phyloP scores from a whole-genome alignment of 306 rosid genomes.

The Parietaria judaica region DNA sequence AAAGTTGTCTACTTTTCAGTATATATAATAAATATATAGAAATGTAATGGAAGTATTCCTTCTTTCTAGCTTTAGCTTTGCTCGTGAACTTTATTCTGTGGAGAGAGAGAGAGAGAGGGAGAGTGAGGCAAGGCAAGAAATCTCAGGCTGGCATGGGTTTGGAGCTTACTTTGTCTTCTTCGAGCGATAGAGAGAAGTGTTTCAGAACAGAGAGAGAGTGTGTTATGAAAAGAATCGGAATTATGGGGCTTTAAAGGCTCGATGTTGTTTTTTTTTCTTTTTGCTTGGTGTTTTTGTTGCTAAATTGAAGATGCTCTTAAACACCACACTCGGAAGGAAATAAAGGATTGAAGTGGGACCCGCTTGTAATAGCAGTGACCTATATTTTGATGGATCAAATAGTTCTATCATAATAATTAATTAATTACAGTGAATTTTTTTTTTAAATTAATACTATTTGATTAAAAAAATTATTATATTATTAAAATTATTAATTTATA shows the following conservation, averaged over 20 bases:
- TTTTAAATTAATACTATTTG: no score
- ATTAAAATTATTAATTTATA: no score
- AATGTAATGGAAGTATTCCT: conserved; percentile 8
- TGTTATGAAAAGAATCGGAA: background rate
- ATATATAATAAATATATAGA: conserved; percentile 1
- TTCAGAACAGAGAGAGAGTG: background rate
- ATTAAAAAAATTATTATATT: no score
- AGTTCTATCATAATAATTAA: no score
- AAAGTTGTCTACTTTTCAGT: background rate
- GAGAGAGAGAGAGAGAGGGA: conserved; percentile 27
- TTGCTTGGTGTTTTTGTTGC: background rate
- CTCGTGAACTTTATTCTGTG: conserved; percentile 51
- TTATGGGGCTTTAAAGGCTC: background rate
- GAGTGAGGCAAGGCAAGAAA: conserved; percentile 18
- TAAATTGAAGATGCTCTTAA: conserved; percentile 45
- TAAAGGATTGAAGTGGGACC: conserved; percentile 33
- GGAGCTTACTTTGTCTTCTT: conserved; percentile 1
- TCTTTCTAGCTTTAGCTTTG: conserved; percentile 8
- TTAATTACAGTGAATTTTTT: no score
- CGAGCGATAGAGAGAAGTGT: conserved; percentile 6
- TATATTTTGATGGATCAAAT: conserved; percentile 19
- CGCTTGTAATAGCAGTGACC: conserved; percentile 14
- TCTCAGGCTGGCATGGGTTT: conserved; percentile 29
- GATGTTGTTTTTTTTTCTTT: background rate
- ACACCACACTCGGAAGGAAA: conserved; percentile 24